A percentile compares a stretch with the other conserved stretches of the same genome.
Conservation (phyloP, 257 asterid genomes). For the Solanum tarijense region DNA sequence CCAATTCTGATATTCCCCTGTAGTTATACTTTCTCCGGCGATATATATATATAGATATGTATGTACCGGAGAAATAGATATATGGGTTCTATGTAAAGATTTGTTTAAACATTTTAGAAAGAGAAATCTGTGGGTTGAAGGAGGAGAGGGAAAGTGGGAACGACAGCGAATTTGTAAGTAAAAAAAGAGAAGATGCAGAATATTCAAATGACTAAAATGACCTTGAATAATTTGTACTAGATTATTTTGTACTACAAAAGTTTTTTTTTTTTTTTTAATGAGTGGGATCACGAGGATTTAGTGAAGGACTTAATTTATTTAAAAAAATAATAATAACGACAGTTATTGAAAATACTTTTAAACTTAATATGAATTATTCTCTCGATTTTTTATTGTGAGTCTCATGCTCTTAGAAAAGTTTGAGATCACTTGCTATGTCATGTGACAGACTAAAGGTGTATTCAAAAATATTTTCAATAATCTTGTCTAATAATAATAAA, state of each 20-base stretch:
- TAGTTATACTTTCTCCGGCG: not conserved
- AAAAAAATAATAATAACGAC: too few relatives aligned
- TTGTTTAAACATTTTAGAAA: not conserved
- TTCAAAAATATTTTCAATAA: not conserved
- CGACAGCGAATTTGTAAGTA: slow-evolving; percentile 35
- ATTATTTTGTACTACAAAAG: slow-evolving; percentile 29
- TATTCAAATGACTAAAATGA: slow-evolving; percentile 7
- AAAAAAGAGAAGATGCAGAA: slow-evolving; percentile 3
- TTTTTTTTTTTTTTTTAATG: too few relatives aligned
- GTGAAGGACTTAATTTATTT: not conserved
- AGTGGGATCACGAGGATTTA: not conserved
- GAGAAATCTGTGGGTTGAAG: slow-evolving; percentile 24
- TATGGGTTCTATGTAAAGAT: not conserved
- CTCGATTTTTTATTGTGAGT: not conserved
- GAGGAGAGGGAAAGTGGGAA: slow-evolving; percentile 7
- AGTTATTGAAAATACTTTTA: too few relatives aligned
- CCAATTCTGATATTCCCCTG: not conserved
- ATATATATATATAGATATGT: not conserved
- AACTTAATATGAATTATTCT: too few relatives aligned
- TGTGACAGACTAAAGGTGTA: rapidly evolving
- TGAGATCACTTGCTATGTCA: not conserved
- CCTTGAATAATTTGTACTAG: slow-evolving; percentile 22
- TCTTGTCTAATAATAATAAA: not conserved
- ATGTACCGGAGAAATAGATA: slow-evolving; percentile 5
- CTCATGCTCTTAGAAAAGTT: rapidly evolving